Percentiles rank a stretch among this genome's conserved stretches.
These are phyloP conservation scores for Hirsutella minnesotensis DNA, from an alignment of 2,329 filamentous ascomycete genomes.

Conservation along the genomic window DNA sequence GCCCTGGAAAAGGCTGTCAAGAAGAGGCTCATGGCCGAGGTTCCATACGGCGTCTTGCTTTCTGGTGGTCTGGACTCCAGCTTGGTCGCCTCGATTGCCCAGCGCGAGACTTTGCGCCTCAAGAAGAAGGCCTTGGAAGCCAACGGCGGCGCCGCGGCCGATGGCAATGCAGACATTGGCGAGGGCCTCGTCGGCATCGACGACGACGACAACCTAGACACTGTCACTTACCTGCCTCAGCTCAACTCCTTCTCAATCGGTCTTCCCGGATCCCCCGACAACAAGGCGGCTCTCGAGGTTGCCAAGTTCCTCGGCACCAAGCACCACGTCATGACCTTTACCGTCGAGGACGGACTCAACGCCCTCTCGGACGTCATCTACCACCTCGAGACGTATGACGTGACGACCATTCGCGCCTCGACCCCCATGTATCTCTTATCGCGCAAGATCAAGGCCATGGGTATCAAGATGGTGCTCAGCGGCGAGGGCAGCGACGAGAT, in stretches of 20 bases:
- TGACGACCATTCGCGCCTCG: constrained; percentile 94
- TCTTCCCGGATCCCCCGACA: constrained; percentile 84
- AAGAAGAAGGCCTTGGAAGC: constrained; percentile 49
- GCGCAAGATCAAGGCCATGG: constrained; percentile 98
- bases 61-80: constrained; percentile 95
- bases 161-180: constrained; percentile 42
- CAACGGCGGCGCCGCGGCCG: constrained; percentile 30
- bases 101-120: constrained; percentile 76
- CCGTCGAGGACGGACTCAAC: constrained; percentile 92
- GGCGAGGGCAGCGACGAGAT: constrained; percentile 97
- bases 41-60: constrained; percentile 90
- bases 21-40: constrained; percentile 97
- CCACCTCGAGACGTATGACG: constrained; percentile 95
- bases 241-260: constrained; percentile 99
- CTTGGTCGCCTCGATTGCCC: constrained; percentile 87
- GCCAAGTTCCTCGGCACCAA: constrained; percentile 95
- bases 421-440: constrained; percentile 98
- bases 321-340: constrained; percentile 97
- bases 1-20: constrained; percentile 83
- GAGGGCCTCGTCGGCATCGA: constrained; percentile 87
- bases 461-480: constrained; percentile 97
- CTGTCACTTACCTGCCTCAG: constrained; percentile 82
- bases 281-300: constrained; percentile 81
- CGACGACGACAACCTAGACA: constrained; percentile 78
- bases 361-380: constrained; percentile 95